Conservation (phyloP, 2,329 filamentous ascomycete genomes). For the Torrubiella hemipterigena region DNA sequence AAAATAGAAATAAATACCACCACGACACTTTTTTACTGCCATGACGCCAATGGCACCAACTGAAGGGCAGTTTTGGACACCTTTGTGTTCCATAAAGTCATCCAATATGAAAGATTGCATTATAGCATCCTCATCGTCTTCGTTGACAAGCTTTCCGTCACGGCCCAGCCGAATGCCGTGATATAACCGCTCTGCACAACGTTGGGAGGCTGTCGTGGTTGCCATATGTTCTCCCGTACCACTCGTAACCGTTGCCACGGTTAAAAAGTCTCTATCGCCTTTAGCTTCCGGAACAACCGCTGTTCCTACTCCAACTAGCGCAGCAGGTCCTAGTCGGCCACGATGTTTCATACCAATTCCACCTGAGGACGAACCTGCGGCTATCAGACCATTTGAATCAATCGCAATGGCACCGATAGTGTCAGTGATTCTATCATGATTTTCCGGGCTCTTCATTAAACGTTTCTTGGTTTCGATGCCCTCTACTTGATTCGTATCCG, state of each 20-base stretch:
- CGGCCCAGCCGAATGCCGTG: slow-evolving; percentile 48
- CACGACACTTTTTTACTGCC: slow-evolving; percentile 70
- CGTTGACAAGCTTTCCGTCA: slow-evolving; percentile 50
- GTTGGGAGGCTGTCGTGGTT: slow-evolving; percentile 80
- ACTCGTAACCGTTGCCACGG: slow-evolving; percentile 77
- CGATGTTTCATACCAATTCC: slow-evolving; percentile 98
- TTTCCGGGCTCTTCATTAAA: slow-evolving; percentile 8
- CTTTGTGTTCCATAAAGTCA: slow-evolving; percentile 91
- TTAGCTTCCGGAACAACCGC: slow-evolving; percentile 70
- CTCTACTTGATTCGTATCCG: too few species aligned
- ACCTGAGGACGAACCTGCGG: slow-evolving; percentile 89
- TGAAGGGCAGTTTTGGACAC: slow-evolving; percentile 67
- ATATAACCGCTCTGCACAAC: slow-evolving; percentile 78
- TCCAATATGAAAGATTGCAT: slow-evolving; percentile 65
- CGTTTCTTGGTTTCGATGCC: slow-evolving; percentile 1
- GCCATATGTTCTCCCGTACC: slow-evolving; percentile 98
- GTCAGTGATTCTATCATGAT: slow-evolving; percentile 65
- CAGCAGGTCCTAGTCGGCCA: slow-evolving; percentile 83
- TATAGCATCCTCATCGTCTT: slow-evolving; percentile 64
- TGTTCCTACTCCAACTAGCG: slow-evolving; percentile 82
- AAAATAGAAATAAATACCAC: slow-evolving; percentile 78
- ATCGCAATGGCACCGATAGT: slow-evolving; percentile 94
- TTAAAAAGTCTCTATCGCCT: slow-evolving; percentile 54
- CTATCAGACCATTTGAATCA: slow-evolving; percentile 74
- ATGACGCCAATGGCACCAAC: slow-evolving; percentile 85